Conservation (phyloP, 2,329 filamentous ascomycete species). For the Penicillium italicum region DNA sequence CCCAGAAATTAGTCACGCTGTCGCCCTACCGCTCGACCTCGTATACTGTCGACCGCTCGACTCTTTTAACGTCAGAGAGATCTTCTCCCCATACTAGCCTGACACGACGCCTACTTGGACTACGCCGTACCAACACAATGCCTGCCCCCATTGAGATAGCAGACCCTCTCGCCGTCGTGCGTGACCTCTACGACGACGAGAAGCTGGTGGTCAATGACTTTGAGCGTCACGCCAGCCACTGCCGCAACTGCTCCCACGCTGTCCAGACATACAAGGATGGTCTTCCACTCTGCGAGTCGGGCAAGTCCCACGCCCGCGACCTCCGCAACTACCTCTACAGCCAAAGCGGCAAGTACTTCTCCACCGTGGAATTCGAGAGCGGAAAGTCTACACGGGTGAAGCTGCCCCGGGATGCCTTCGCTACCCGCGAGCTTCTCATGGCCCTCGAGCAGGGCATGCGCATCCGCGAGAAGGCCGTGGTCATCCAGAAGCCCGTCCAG, state of each 20-base stretch:
- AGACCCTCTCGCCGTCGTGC: conserved; percentile 29
- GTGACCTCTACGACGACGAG: conserved; percentile 37
- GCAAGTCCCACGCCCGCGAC: conserved; percentile 33
- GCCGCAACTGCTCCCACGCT: conserved; percentile 32
- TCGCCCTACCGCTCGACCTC: conserved; percentile 27
- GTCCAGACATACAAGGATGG: conserved; percentile 25
- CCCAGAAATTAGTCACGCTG: conserved; percentile 27
- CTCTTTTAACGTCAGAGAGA: conserved; percentile 20
- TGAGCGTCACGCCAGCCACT: conserved; percentile 37
- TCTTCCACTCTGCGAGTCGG: conserved; percentile 35
- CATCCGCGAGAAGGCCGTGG: conserved; percentile 17
- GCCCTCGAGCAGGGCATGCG: conserved; percentile 44
- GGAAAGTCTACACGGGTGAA: conserved; percentile 40
- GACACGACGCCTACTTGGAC: conserved; percentile 14
- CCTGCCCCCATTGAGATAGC: conserved; percentile 28
- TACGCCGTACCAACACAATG: conserved; percentile 31
- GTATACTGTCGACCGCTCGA: conserved; percentile 21
- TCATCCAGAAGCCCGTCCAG: conserved; percentile 13
- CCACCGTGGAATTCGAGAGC: conserved; percentile 41
- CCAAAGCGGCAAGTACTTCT: conserved; percentile 39
- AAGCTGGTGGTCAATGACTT: conserved; percentile 36
- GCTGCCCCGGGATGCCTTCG: conserved; percentile 38
- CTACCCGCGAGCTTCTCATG: conserved; percentile 38
- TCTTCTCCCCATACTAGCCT: conserved; percentile 15
- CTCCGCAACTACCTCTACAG: conserved; percentile 38